Conservation (phyloP, 2,329 filamentous ascomycete genomes). For the Lachnellula occidentalis region DNA sequence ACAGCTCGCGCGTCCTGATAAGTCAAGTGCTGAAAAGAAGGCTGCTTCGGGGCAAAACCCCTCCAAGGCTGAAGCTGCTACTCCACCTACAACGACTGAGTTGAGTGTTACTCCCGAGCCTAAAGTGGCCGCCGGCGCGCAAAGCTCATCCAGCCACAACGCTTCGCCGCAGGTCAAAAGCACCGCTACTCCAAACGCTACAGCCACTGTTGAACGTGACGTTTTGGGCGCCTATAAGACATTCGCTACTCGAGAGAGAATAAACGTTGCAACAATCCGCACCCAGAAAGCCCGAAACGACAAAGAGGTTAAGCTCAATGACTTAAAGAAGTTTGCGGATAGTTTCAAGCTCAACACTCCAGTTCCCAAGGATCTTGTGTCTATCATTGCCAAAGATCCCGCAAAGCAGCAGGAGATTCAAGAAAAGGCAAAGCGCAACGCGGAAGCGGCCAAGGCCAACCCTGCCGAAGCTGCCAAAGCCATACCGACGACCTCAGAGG, state of each 20-base stretch:
- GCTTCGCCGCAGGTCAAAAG: slow-evolving; percentile 27
- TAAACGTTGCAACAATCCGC: slow-evolving; percentile 50
- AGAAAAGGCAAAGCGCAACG: slow-evolving; percentile 75
- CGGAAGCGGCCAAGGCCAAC: slow-evolving; percentile 51
- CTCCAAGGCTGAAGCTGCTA: slow-evolving; percentile 22
- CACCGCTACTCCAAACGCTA: slow-evolving; percentile 44
- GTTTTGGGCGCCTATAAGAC: slow-evolving; percentile 58
- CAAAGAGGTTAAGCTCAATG: slow-evolving; percentile 87
- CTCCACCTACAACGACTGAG: slow-evolving; percentile 27
- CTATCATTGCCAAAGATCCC: slow-evolving; percentile 96
- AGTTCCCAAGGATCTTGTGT: slow-evolving; percentile 84
- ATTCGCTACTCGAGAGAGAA: slow-evolving; percentile 54
- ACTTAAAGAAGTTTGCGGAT: slow-evolving; percentile 89
- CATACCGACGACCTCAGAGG: slow-evolving; percentile 42
- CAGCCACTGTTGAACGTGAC: slow-evolving; percentile 56
- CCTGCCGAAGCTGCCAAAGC: slow-evolving; percentile 38
- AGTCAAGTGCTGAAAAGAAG: slow-evolving; percentile 24
- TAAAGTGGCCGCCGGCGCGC: slow-evolving; percentile 18
- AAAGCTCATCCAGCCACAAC: slow-evolving; percentile 32
- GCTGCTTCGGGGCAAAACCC: slow-evolving; percentile 23
- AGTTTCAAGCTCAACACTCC: slow-evolving; percentile 93
- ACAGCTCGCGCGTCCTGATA: slow-evolving; percentile 55
- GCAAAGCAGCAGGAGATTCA: slow-evolving; percentile 89
- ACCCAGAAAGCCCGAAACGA: slow-evolving; percentile 61
- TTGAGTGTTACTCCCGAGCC: slow-evolving; percentile 24